phyloP scores from a whole-genome alignment of 345 rosid species.

The Odontarrhena argentea region DNA sequence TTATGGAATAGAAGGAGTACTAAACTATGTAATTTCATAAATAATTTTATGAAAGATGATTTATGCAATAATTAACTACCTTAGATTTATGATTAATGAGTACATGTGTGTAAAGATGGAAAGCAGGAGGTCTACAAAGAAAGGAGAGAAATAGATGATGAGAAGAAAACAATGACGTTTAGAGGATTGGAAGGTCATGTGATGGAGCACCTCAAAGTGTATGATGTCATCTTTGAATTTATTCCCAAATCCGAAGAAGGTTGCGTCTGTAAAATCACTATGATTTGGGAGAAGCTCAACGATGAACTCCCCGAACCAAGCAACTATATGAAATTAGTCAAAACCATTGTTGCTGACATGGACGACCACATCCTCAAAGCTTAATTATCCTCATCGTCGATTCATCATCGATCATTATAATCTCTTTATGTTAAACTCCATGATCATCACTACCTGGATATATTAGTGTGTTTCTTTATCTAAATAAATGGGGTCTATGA shows the following conservation, averaged over 20 bases:
- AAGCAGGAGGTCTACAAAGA: conserved; percentile 34
- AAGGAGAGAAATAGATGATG: conserved; percentile 35
- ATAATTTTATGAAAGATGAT: too few species aligned
- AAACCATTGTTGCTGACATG: conserved; percentile 36
- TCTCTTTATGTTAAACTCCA: too few species aligned
- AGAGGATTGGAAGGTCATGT: conserved; percentile 39
- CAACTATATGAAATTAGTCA: conserved; percentile 34
- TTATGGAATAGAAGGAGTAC: too few species aligned
- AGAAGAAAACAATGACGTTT: conserved; percentile 26
- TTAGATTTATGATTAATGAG: too few species aligned
- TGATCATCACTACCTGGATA: too few species aligned
- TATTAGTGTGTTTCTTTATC: too few species aligned
- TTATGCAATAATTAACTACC: too few species aligned
- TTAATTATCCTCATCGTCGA: conserved; percentile 7
- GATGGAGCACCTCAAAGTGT: conserved; percentile 39
- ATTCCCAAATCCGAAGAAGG: conserved; percentile 31
- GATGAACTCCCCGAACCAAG: conserved; percentile 40
- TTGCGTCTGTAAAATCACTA: conserved; percentile 37
- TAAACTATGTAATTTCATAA: too few species aligned
- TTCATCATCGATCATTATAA: too few species aligned
- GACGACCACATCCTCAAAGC: conserved; percentile 33
- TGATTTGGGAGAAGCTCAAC: conserved; percentile 40
- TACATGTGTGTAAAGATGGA: conserved; percentile 31
- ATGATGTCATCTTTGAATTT: conserved; percentile 26
- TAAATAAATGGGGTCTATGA: too few species aligned